Conservation (phyloP, 306 rosid genomes). For the Fagus sylvatica region DNA sequence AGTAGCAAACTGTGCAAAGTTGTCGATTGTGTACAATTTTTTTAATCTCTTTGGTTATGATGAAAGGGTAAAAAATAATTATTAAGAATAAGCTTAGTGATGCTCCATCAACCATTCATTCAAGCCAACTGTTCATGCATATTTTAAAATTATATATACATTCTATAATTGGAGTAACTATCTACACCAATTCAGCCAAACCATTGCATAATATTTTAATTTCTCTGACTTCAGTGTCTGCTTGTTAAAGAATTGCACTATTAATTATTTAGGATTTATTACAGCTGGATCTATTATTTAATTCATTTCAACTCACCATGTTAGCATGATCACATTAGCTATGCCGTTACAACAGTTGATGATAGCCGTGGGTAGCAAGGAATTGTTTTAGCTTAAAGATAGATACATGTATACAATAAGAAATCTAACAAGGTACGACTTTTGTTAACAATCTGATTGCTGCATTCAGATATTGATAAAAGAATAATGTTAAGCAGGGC, state of each 20-base stretch:
- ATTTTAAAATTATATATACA: not conserved
- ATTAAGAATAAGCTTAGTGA: not conserved
- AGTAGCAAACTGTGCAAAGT: not conserved
- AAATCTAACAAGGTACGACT: too few relatives aligned
- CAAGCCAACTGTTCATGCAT: not conserved
- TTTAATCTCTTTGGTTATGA: not conserved
- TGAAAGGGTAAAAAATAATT: not conserved
- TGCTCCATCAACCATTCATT: not conserved
- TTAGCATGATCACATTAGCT: not conserved
- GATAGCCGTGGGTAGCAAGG: too few relatives aligned
- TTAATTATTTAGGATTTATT: not conserved
- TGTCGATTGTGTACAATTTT: not conserved
- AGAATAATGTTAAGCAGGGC: not conserved
- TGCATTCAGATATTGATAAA: not conserved
- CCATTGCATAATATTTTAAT: not conserved
- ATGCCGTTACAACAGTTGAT: not conserved
- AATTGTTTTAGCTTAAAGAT: too few relatives aligned
- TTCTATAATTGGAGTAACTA: not conserved
- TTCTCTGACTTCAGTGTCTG: not conserved
- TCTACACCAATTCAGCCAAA: constrained; percentile 4
- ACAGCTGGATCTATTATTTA: not conserved
- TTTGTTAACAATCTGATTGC: not conserved
- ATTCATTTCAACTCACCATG: constrained; percentile 1
- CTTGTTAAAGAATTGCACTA: not conserved
- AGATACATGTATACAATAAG: too few relatives aligned